These are phyloP conservation scores for Cryphonectria radicalis DNA, from an alignment of 2,329 filamentous ascomycete species.

Conservation along the genomic window DNA sequence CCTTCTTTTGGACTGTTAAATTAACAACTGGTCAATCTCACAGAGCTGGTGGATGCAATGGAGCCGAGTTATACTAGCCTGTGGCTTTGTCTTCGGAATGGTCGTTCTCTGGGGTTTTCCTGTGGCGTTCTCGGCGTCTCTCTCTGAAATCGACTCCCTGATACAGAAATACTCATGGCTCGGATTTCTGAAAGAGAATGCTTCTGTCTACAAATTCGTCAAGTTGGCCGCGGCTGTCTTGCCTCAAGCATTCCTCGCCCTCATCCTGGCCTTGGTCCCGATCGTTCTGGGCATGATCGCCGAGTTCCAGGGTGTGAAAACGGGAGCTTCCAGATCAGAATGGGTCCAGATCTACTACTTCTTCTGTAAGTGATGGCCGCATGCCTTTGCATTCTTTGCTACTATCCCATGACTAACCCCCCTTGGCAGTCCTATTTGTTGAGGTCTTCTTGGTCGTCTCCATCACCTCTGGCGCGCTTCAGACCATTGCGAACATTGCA, in stretches of 20 bases:
- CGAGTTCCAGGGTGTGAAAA: slow-evolving; percentile 77
- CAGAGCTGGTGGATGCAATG: slow-evolving; percentile 87
- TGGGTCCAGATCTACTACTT: slow-evolving; percentile 95
- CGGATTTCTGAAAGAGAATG: slow-evolving; percentile 65
- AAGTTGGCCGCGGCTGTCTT: slow-evolving; percentile 80
- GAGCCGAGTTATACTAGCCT: slow-evolving; percentile 68
- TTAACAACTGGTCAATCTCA: background rate
- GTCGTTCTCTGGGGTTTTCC: slow-evolving; percentile 89
- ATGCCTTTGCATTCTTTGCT: background rate
- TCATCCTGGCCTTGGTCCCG: slow-evolving; percentile 82
- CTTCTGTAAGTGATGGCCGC: slow-evolving; percentile 50
- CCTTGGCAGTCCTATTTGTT: slow-evolving; percentile 72
- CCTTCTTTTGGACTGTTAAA: background rate
- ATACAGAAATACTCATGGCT: slow-evolving; percentile 71
- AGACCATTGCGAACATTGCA: slow-evolving; percentile 61
- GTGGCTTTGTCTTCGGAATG: slow-evolving; percentile 71
- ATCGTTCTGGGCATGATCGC: slow-evolving; percentile 77
- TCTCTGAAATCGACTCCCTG: slow-evolving; percentile 77
- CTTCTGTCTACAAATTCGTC: slow-evolving; percentile 63
- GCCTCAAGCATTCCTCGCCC: slow-evolving; percentile 74
- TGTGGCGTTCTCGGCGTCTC: slow-evolving; percentile 81
- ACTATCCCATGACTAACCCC: background rate
- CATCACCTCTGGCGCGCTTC: slow-evolving; percentile 72
- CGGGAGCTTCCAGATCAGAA: slow-evolving; percentile 76
- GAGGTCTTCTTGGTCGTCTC: slow-evolving; percentile 94